Conservation (phyloP, 352 stramenopile species). For the Thraustochytrium striatum region DNA sequence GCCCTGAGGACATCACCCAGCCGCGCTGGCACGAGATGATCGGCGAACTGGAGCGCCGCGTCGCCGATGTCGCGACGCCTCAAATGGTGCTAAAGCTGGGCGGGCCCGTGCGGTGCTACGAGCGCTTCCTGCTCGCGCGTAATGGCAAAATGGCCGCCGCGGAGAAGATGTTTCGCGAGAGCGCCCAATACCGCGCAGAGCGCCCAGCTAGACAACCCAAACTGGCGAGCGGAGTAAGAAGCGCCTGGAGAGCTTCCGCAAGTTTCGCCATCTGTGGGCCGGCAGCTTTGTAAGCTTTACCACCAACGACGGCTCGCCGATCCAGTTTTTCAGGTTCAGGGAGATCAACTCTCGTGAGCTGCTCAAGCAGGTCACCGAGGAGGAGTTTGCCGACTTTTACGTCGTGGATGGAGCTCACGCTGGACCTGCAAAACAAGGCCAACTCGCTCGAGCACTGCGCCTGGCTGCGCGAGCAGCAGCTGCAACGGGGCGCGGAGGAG, state of each 20-base stretch:
- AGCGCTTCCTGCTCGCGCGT: constrained; percentile 19
- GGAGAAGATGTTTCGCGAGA: constrained; percentile 37
- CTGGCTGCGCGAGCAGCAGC: background rate
- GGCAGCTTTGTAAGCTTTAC: constrained; percentile 5
- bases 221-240: background rate
- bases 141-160: constrained; percentile 5
- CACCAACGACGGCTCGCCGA: constrained; percentile 15
- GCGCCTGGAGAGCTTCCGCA: background rate
- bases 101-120: constrained; percentile 14
- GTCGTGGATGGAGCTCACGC: constrained; percentile 35
- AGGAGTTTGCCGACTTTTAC: constrained; percentile 41
- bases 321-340: constrained; percentile 33
- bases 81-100: background rate
- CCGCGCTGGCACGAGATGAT: background rate
- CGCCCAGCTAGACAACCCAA: constrained; percentile 15
- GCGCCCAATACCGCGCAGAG: constrained; percentile 7
- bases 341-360: background rate
- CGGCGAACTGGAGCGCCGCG: background rate
- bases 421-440: constrained; percentile 22
- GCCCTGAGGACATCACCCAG: background rate
- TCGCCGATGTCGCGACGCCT: background rate
- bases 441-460: constrained; percentile 7
- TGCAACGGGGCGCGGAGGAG: background rate
- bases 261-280: background rate
- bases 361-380: constrained; percentile 27